Evolutionary conservation across 2,329 filamentous ascomycete species (phyloP), one percentile per base, ranked within the genome.

Genomic region (Colletotrichum tropicale): DNA sequence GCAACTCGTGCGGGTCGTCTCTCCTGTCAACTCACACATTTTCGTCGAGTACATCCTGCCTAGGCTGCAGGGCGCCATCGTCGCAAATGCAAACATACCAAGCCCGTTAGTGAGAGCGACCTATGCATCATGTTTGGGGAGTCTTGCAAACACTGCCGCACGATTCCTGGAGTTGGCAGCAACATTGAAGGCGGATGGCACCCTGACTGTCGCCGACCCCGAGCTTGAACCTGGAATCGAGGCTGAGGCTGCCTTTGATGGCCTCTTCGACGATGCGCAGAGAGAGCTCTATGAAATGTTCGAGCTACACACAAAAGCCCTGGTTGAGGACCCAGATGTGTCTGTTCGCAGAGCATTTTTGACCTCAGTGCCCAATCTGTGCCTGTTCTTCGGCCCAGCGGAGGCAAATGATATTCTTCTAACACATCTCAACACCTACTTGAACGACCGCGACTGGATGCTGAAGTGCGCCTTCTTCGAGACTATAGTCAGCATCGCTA

Each of bases 401-500:
- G 94, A 96, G 81, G 94, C 96, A 2, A 98, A 98, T 82, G 97
- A 99, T 81, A 95, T 99, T n/a, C 93, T 99, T 18, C 87, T 99
- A 26, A 98, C 96, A 36, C 97, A 99, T 85, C 88, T 99, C 32
- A 98, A 98, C 81, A 99, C 97, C 0, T 99, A 99, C 80, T 87
- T 99, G 10, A 99, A 99, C 79, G 97, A 98, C 80, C 92, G 94
- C 56, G 96, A 99, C 82, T 99, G 97, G 97, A 95, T 95, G 83
- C 87, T 99, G 36, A 98, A 98, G 83, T 98, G 96, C 80, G 96
- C 96, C 4, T 98, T 98, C 82, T 98, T 99, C 81, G 96, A 98
- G 81, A 95, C 96, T 0, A 95, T 98, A 30, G 95, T 98, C 18
- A 96, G 96, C 5, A 96, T 99, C 78, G 95, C 96, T 6, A 92